Evolutionary conservation across 306 rosid genomes (phyloP), one percentile per base, ranked within the genome.

Genomic region (Styphnolobium japonicum): DNA sequence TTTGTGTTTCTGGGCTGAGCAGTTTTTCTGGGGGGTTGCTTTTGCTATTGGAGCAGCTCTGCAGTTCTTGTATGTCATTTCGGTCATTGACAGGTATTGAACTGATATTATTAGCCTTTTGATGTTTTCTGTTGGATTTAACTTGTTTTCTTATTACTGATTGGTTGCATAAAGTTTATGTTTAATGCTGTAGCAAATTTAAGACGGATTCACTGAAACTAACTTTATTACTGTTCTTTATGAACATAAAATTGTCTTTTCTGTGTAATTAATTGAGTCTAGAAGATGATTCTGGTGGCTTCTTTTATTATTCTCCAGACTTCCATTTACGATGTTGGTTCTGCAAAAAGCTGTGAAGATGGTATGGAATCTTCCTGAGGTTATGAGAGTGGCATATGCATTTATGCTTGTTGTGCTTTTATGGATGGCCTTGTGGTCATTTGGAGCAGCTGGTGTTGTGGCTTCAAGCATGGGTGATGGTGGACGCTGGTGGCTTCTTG

Each of bases 401-500:
- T 95, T 95, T 85, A 95, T 92, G 94, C 21, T 91, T 85, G 91
- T 86, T 25, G 90, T 92, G 96, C 98, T 95, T 81, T 46, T 92
- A 40, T 95, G 98, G 94, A 91, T 92, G 97, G 86, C 82, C 57
- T 31, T 95, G 67, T 95, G 98, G 98, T 92, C 98, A 67, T 95
- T 95, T 81, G 98, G 98, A 72, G 98, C 87, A 72, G 92, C 98
- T 43, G 98, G 98, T 84, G 92, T 95, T 72, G 97, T 95, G 84
- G 98, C 98, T 71, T 92, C 97, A 25, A 87, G 92, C 90, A 80
- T 91, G 73, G 92, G 90, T 75, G 93, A 95, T n/a, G 85, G 91
- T 69, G 96, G 94, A 68, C 88, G 92, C 82, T 95, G 98, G 98
- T 95, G 98, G 98, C 94, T 95, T 85, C 95, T 95, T 90, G 97